These are phyloP conservation scores for Arbutus unedo DNA, from an alignment of 148 eudicot genomes.

Conservation along the genomic window DNA sequence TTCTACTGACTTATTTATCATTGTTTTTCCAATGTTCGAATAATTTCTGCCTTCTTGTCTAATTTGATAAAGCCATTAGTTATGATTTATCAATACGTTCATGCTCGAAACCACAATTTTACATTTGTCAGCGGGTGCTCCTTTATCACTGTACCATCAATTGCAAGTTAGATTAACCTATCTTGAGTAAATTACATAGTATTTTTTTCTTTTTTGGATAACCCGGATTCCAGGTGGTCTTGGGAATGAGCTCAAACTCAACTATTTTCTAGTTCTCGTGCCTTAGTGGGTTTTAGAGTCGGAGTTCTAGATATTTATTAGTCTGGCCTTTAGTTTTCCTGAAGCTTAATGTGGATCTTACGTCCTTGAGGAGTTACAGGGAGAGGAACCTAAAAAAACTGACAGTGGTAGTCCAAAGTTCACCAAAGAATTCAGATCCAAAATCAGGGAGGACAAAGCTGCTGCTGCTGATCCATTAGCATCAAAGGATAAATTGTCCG, in stretches of 20 bases:
- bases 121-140: neutral
- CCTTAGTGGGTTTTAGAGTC: neutral
- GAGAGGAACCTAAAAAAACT: conserved; percentile 14
- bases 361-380: conserved; percentile 22
- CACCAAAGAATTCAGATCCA: conserved; percentile 23
- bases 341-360: neutral
- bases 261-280: neutral
- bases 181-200: neutral
- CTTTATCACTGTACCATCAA: neutral
- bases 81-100: neutral
- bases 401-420: conserved; percentile 19
- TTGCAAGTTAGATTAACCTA: neutral
- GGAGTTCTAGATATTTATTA: neutral
- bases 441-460: conserved; percentile 17
- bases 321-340: neutral
- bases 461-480: conserved; percentile 21
- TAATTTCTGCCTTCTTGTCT: neutral
- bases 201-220: neutral
- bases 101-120: neutral
- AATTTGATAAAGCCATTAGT: neutral
- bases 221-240: neutral
- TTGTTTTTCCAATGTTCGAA: neutral
- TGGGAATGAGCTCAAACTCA: neutral
- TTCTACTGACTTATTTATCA: neutral
- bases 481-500: conserved; percentile 19